Percentiles rank a stretch among this genome's conserved stretches.
phyloP scores from a whole-genome alignment of 2,329 filamentous ascomycete genomes.

The Mollisiaceae sp. region DNA sequence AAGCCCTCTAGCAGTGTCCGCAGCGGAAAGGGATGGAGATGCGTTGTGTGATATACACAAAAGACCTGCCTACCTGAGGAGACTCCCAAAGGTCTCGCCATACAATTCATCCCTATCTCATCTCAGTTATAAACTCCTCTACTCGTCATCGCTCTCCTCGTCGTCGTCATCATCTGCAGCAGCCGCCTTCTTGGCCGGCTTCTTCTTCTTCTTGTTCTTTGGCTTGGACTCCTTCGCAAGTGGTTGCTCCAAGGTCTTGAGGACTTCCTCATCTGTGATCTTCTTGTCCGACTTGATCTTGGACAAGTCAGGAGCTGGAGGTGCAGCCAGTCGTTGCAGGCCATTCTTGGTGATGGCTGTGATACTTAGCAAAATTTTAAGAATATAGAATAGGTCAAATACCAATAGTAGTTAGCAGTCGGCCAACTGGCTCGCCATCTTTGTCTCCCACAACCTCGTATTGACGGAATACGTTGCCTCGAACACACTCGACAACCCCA shows the following conservation, averaged over 20 bases:
- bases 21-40: constrained; percentile 4
- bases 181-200: constrained; percentile 54
- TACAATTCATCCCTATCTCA: neutral
- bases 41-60: constrained; percentile 6
- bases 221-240: constrained; percentile 86
- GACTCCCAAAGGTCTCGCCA: neutral
- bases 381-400: constrained; percentile 48
- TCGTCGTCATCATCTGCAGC: constrained; percentile 42
- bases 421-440: constrained; percentile 81
- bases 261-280: constrained; percentile 93
- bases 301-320: constrained; percentile 75
- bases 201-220: constrained; percentile 81
- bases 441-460: constrained; percentile 97
- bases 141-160: constrained; percentile 46
- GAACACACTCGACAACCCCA: constrained; percentile 95
- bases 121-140: constrained; percentile 20
- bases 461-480: constrained; percentile 88
- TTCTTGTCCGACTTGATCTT: constrained; percentile 97
- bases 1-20: constrained; percentile 31
- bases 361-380: constrained; percentile 36
- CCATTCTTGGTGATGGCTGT: constrained; percentile 97
- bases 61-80: constrained; percentile 4
- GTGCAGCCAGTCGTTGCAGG: constrained; percentile 80
- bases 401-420: constrained; percentile 92
- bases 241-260: constrained; percentile 92